Evolutionary conservation across 2,329 filamentous ascomycete species (phyloP), one percentile per base, ranked within the genome.

Genomic region (Dactylellina sp.): DNA sequence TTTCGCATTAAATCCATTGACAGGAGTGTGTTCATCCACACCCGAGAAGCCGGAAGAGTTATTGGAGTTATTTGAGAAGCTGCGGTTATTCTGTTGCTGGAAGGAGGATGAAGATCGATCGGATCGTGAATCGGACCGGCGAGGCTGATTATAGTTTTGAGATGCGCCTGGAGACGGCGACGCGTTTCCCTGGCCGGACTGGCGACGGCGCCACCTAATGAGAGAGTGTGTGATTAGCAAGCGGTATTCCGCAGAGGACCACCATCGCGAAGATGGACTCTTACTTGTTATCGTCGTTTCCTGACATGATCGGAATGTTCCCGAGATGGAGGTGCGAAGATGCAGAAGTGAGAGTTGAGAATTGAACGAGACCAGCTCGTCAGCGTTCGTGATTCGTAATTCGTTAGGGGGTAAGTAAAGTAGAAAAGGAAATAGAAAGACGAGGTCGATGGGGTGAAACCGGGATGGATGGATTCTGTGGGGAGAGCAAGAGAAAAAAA

Each of bases 121-220:
- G 40, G 62, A 57, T 11, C 70, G 61, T 18, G 70, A 74, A 28
- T 74, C 70, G 32, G 61, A 66, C 3, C 70, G 70, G n/a, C 70
- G 70, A 42, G 70, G 55, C 28, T 74, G 70, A 35, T 74, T 74
- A 47, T 61, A 74, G 49, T 65, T 66, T 37, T 74, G 70, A 11
- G 70, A 74, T 16, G 61, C 39, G 28, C 52, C 57, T 14, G 53
- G 70, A 25, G 59, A 64, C 16, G 68, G 53, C 5, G 70, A 74
- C 14, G 70, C 60, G 61, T 66, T 66, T 40, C 57, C 46, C 39
- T 74, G 70, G n/a, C 60, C 24, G 53, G 70, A 74, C 44, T 74
- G 70, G 53, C 70, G 70, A 37, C 70, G 70, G 22, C 70, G 70
- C 70, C 70, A 74, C 32, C 70, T 74, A 32, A 16, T 24, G 53